Base-by-base conservation (phyloP, 169 alveolate genomes). In the Ichthyophthirius multifiliis region DNA sequence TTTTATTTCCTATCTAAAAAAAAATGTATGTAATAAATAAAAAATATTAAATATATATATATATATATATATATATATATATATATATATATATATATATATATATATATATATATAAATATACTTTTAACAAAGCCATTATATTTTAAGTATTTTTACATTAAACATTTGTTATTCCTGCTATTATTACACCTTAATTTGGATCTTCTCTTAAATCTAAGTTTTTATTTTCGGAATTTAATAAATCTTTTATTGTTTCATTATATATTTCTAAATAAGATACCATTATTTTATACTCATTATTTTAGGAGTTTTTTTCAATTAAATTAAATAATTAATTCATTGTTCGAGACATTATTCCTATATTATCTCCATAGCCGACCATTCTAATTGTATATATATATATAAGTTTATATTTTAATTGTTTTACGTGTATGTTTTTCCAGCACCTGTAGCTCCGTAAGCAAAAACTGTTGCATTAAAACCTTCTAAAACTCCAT, bases 401-500 rank as follows among this genome's bases (percentile, higher is more conserved):
- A 9, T 18, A 15, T 67, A 18, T 12, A 34, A 39, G n/a, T 0
- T 67, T 16, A n/a, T 5, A 18, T 15, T 7, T 39, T 12, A 67
- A 37, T 39, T 13, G 9, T 43, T 16, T 35, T 31, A 85, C 85
- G 99, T 97, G 87, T 95, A 95, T 5, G 99, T 98, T 90, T 98
- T 98, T 3, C 99, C 99, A 1, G 99, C 97, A 4, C 99, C 99
- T 1, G 99, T 98, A 9, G 99, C 97, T n/a, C 99, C 99, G 89
- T 98, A 98, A 7, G 99, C 99, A 87, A 98, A 96, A 20, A 97
- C 98, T 1, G 99, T 96, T 5, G 98, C 95, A 83, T 97, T 97
- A 39, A 71, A 93, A 1, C 99, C 99, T 44, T 96, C 94, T 65
- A 96, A 78, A 1, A 95, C 97, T 34, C 97, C 98, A 44, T 94